Base-by-base conservation (phyloP, 108 stramenopile species). In the Conticribra weissflogii region DNA sequence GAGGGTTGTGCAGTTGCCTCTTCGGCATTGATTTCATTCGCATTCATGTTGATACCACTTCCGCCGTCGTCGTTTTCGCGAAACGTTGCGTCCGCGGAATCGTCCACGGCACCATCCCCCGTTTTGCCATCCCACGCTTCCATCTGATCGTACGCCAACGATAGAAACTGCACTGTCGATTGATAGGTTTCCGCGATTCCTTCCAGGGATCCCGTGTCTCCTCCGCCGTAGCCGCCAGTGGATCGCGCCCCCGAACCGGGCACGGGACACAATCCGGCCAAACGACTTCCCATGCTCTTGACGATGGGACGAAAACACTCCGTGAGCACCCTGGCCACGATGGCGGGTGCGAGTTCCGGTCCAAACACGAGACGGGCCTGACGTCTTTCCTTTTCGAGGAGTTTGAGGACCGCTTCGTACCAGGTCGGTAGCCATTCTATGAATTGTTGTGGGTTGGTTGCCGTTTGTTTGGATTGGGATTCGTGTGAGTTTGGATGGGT, bases 301-400 rank as follows among this genome's bases (percentile, higher is more conserved):
- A 88, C 58, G 56, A 88, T 82, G 19, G 89, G 93, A 54, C 82
- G 85, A 63, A 94, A 94, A 61, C 81, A 88, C 64, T 88, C 87
- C 41, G 54, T 60, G 25, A 91, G 68, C 0, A 89, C 92, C 69
- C 75, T 70, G 3, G 74, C 84, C 41, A 87, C 63, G 33, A 93
- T 78, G 15, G 76, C 84, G 0, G 92, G 86, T 24, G 88, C 85
- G 18, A 74, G 31, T 45, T 75, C 78, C 7, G 87, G 34, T 45
- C 93, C 93, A 83, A 94, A 94, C 0, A 94, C 86, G 45, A 84
- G 66, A 44, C 68, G 57, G 0, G 84, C 69, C 63, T 90, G 90
- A 44, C 86, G 74, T 25, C 90, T 61, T 69, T 94, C 93, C 67
- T 91, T 88, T 0, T 78, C 49, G 12, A 90, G 54, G 9, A 94